phyloP scores from a whole-genome alignment of 1,284 basidiomycete species.

The Leccinum laetum region DNA sequence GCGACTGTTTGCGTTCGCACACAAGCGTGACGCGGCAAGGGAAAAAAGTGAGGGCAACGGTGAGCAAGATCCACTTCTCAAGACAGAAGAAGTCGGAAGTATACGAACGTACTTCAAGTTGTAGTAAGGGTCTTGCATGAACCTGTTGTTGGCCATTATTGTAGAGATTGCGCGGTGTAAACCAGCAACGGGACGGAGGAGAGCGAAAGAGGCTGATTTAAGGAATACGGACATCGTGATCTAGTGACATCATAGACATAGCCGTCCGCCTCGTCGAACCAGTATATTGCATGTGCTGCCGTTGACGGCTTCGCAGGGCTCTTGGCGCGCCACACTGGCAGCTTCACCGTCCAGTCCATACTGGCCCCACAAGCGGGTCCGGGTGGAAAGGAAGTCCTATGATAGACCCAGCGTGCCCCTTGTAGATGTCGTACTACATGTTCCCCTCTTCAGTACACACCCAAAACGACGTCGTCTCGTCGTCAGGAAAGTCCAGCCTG shows the following conservation, averaged over 20 bases:
- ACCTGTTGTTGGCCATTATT: not conserved
- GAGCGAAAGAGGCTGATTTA: not conserved
- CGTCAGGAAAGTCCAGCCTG: slow-evolving; percentile 85
- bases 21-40: no score
- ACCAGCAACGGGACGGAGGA: not conserved
- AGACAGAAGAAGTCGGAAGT: no score
- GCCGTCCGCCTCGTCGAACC: slow-evolving; percentile 96
- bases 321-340: slow-evolving; percentile 75
- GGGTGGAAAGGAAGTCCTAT: slow-evolving; percentile 91
- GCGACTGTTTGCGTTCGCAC: no score
- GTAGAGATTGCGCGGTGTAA: not conserved
- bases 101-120: no score
- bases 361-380: slow-evolving; percentile 76
- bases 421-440: slow-evolving; percentile 90
- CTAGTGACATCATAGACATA: slow-evolving; percentile 90
- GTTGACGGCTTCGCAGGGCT: slow-evolving; percentile 56
- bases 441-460: slow-evolving; percentile 98
- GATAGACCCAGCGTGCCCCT: slow-evolving; percentile 90
- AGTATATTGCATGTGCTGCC: slow-evolving; percentile 69
- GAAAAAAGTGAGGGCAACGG: no score
- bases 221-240: not conserved
- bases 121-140: slow-evolving; percentile 41
- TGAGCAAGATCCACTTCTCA: no score
- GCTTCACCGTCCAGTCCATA: slow-evolving; percentile 98
- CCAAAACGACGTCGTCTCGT: slow-evolving; percentile 95